Base-by-base conservation (phyloP, 306 rosid species). In the Arachis stenosperma region DNA sequence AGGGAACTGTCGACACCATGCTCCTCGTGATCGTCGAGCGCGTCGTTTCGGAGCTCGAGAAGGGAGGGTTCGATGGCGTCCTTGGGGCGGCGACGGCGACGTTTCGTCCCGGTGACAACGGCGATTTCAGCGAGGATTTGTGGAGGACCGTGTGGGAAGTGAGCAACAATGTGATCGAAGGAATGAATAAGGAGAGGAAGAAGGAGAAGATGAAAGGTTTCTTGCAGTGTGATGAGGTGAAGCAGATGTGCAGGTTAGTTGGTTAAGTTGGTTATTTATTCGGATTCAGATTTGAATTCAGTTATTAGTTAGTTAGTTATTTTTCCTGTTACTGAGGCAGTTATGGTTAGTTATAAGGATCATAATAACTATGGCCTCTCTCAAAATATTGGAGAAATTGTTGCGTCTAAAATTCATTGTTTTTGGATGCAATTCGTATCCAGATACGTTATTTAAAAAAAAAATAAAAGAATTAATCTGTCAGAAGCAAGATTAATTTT, bases 121-220 rank as follows among this genome's bases (percentile, higher is more conserved):
- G 76, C 5, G 92, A 87, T 61, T 87, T 94, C n/a, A 94, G 98
- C 11, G 95, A 89, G 81, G 97, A 94, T 73, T 59, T 94, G 85
- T 94, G 98, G 98, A 86, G 8, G 17, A 88, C 92, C 12, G 98
- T 94, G 15, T 89, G 97, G 90, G 97, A 94, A 64, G 98, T 94
- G 58, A 88, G 95, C 70, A 84, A 87, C 60, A 70, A 53, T 90
- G 98, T 94, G 14, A 70, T 94, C 88, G 88, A 75, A 8, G 95
- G 90, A 53, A 94, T 91, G 93, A 83, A 65, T 48, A 91, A 85
- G 82, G 98, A 91, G 53, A 72, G 64, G 15, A 87, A 80, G 85
- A 94, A 91, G 82, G 95, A 89, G 74, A 94, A 84, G 56, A 81
- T 89, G 96, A 94, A 94, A 86, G 77, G 78, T 5, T 88, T 91